Conservation (phyloP, 371 early-diverging fungal species). For the Mortierella polycephala region DNA sequence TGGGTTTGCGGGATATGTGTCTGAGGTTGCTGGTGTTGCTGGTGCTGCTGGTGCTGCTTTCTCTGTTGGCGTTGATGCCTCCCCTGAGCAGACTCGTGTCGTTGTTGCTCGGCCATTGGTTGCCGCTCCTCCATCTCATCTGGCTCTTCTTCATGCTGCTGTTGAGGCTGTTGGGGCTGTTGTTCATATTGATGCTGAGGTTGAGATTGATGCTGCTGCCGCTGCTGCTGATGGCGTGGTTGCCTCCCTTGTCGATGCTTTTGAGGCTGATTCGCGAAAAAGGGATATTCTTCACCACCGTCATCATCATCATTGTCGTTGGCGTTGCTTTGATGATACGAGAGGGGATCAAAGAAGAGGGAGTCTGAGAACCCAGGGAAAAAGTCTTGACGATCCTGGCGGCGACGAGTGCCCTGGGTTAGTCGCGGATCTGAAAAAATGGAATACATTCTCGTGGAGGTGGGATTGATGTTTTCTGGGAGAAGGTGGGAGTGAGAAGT, state of each 20-base stretch:
- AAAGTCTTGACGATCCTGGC: constrained; percentile 34
- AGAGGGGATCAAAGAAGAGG: constrained; percentile 31
- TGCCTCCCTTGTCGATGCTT: constrained; percentile 17
- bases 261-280: background rate
- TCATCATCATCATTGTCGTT: background rate
- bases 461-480: background rate
- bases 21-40: constrained; percentile 1
- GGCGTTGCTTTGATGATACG: background rate
- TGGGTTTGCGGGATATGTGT: background rate
- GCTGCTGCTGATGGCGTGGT: constrained; percentile 3
- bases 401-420: constrained; percentile 11
- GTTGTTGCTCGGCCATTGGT: background rate
- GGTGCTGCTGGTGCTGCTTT: constrained; percentile 1
- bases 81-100: constrained; percentile 1
- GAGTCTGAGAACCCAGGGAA: constrained; percentile 41
- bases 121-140: constrained; percentile 10
- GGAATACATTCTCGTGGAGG: constrained; percentile 7
- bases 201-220: background rate
- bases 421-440: constrained; percentile 17
- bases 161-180: constrained; percentile 3
- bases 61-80: constrained; percentile 10
- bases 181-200: background rate
- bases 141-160: background rate
- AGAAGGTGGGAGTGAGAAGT: background rate
- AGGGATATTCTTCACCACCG: background rate